Percentiles rank a stretch among this genome's conserved stretches.
These are phyloP conservation scores for Claviceps sp. DNA, from an alignment of 2,329 filamentous ascomycete species.

Conservation along the genomic window DNA sequence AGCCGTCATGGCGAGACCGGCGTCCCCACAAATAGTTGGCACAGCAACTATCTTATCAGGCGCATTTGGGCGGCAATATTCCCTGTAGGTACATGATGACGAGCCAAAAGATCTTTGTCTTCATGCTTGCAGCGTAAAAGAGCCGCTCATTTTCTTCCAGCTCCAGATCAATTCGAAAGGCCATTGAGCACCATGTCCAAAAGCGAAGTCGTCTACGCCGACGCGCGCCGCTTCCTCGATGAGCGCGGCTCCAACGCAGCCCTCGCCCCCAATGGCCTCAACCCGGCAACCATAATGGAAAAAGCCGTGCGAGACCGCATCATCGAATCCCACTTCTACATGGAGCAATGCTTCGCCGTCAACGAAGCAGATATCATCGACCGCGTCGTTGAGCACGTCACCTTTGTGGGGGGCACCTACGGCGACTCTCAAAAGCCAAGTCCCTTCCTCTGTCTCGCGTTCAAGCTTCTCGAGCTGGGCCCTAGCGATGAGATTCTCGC, in stretches of 20 bases:
- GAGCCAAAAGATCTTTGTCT: too few relatives aligned
- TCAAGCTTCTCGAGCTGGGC: conserved; percentile 84
- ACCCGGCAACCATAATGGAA: conserved; percentile 91
- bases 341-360: conserved; percentile 93
- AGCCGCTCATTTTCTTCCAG: not conserved
- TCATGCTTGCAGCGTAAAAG: not conserved
- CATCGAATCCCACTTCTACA: conserved; percentile 92
- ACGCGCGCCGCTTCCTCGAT: conserved; percentile 73
- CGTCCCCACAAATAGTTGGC: conserved; percentile 18
- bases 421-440: conserved; percentile 75
- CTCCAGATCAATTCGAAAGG: conserved; percentile 1
- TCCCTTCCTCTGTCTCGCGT: conserved; percentile 84
- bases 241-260: conserved; percentile 69
- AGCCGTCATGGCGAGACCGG: not conserved
- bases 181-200: conserved; percentile 17
- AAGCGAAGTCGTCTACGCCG: conserved; percentile 53
- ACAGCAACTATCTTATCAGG: conserved; percentile 32
- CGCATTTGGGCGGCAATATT: conserved; percentile 1
- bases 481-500: conserved; percentile 66
- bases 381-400: conserved; percentile 71
- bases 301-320: conserved; percentile 93
- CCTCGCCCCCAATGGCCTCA: conserved; percentile 74
- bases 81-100: too few relatives aligned
- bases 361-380: conserved; percentile 77
- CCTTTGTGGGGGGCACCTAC: conserved; percentile 77